phyloP scores from a whole-genome alignment of 805 yeast genomes.

The Saturnispora serradocipensis region DNA sequence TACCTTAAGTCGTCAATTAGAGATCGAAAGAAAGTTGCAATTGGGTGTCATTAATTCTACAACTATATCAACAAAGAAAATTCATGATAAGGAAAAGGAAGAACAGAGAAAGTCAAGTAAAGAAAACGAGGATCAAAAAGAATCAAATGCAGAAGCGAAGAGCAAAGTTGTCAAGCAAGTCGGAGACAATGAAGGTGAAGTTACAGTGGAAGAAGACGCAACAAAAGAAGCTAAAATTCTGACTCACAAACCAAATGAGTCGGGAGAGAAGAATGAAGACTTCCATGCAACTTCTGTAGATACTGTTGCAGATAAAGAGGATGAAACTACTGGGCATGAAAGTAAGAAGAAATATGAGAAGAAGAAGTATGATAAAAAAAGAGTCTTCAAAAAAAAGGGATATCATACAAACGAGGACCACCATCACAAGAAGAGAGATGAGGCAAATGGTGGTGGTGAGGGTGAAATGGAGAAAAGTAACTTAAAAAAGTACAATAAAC shows the following conservation, averaged over 20 bases:
- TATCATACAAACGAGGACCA: background rate
- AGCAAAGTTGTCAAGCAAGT: background rate
- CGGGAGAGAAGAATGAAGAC: background rate
- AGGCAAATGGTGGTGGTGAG: background rate
- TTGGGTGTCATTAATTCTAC: conserved; percentile 38
- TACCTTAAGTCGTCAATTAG: conserved; percentile 52
- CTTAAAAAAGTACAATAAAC: background rate
- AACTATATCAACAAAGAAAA: conserved; percentile 22
- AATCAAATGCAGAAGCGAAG: background rate
- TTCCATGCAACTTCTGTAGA: background rate
- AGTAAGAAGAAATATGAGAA: background rate
- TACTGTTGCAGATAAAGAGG: background rate
- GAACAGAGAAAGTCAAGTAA: background rate
- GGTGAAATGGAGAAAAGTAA: background rate
- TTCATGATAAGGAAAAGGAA: conserved; percentile 8
- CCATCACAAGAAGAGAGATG: background rate
- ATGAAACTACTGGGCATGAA: background rate
- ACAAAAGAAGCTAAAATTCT: background rate
- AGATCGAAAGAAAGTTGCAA: conserved; percentile 44
- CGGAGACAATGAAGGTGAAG: conserved; percentile 17
- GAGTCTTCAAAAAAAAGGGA: background rate
- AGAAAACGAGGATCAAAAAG: background rate
- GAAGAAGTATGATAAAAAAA: background rate
- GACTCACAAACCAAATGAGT: background rate
- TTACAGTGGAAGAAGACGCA: background rate